Base-by-base conservation (phyloP, 768 basidiomycete species). In the Wakefieldia striispora region DNA sequence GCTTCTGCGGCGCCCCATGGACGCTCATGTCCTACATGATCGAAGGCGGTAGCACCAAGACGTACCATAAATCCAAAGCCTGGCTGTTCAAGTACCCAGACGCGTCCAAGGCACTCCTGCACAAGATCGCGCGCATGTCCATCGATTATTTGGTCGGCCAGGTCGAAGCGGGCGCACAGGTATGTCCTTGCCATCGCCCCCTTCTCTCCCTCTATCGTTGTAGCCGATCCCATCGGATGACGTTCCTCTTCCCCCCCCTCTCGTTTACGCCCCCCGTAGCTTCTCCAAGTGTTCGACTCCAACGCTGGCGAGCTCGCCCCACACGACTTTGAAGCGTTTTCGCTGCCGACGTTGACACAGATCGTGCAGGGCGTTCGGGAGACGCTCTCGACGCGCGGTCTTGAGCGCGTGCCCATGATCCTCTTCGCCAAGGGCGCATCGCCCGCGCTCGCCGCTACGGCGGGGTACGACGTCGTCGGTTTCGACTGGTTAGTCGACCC, bases 1-100 rank as follows among this genome's bases (percentile, higher is more conserved):
- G 97, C 11, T 99, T 99, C 72, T 91, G 84, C 63, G 97, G 95
- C 35, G 94, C 93, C 0, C 97, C 97, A 2, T 98, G 97, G 97
- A 99, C 97, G 4, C 80, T 98, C 45, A 94, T 99, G 72, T 83
- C 86, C 19, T 99, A 98, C 68, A 99, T 99, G 97, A 80, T 97
- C 61, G 97, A 98, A 68, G 97, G 97, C 8, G 95, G 95, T 6
- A 88, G 88, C 9, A 90, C 82, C 68, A 94, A 93, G 71, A 90
- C 89, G 13, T 81, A 91, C 58, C 86, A 90, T 54, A 94, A 95
- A 69, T 81, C 83, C 31, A 99, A 99, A 72, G 83, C 87, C 0
- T 99, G 97, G 95, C 66, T 97, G 6, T 98, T 91, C 76, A 87
- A 84, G 62, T 81, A 92, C 63, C 94, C 95, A 1, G 80, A 86